Evolutionary conservation across 768 basidiomycete species (phyloP), one percentile per base, ranked within the genome.

Genomic region (Asterophora lycoperdoides): DNA sequence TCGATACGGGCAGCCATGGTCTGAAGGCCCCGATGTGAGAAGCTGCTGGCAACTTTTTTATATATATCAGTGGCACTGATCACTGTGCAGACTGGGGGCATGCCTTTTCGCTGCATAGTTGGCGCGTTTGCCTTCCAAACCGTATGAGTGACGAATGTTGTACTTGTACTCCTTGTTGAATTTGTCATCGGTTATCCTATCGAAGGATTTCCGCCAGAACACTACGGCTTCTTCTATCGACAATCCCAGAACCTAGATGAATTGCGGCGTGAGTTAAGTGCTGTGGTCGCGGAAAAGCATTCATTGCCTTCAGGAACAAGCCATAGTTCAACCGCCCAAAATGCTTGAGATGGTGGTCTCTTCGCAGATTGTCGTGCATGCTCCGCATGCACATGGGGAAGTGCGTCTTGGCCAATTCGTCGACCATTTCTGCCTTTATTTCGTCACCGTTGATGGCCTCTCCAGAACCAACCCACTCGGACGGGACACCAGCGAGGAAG

Each of bases 141-240:
- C 96, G 60, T 84, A 99, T 4, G 83, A 84, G 64, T 99, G 96
- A 38, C 95, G 84, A 58, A 99, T 93, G 56, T 98, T 99, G 66
- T 99, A 99, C 59, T 83, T 86, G 76, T 97, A 86, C 63, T 96
- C 89, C 64, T 98, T 99, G 73, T 94, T 95, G 69, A 98, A 99
- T 64, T 92, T 86, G 69, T 97, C 93, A 50, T 97, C 95, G 8
- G 85, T 82, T 46, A 91, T 81, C 20, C 69, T 72, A 53, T 73
- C 81, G 64, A 95, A 96, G 19, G 89, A 84, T 62, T 84, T 89
- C 46, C 91, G 75, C 96, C 96, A 99, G 67, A 96, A 99, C 8
- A 78, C 69, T 40, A 97, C 64, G 1, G 96, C 93, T 68, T 99
- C 96, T 13, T 99, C 95, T 30, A 99, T 81, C 0, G 94, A 86